These are phyloP conservation scores for Coemansia sp. DNA, from an alignment of 192 early-diverging fungal genomes.

Conservation along the genomic window DNA sequence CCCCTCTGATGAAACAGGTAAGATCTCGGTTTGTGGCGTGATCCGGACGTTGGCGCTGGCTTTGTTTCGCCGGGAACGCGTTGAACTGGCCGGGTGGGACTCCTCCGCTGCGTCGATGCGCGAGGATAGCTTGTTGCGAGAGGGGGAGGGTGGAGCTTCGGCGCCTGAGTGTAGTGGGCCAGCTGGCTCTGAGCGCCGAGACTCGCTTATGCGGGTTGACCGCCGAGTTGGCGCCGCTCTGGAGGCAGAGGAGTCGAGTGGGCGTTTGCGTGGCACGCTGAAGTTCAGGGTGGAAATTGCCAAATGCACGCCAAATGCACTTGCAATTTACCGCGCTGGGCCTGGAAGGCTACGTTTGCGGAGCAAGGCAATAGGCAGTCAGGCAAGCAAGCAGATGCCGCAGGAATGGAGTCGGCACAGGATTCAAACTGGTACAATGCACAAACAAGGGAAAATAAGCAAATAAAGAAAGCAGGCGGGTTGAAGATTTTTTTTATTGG, in stretches of 20 bases:
- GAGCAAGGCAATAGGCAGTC: not conserved
- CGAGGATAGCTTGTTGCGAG: not conserved
- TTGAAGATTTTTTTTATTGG: too few species aligned
- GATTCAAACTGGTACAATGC: too few species aligned
- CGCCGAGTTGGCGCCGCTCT: slow-evolving; percentile 19
- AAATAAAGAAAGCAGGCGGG: too few species aligned
- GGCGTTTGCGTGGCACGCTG: slow-evolving; percentile 37
- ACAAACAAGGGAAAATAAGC: too few species aligned
- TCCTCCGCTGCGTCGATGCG: not conserved
- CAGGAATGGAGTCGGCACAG: too few species aligned
- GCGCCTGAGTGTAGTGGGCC: not conserved
- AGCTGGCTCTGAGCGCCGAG: slow-evolving; percentile 12
- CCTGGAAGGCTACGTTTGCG: slow-evolving; percentile 3
- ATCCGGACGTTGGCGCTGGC: not conserved
- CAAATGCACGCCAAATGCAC: slow-evolving; percentile 29
- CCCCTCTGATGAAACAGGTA: not conserved
- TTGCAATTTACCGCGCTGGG: slow-evolving; percentile 14
- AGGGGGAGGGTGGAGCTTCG: not conserved
- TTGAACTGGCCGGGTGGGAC: not conserved
- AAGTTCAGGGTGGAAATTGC: slow-evolving; percentile 12
- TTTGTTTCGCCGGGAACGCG: not conserved
- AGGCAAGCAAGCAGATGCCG: not conserved
- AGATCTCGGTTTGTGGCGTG: not conserved
- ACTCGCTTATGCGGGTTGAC: slow-evolving; percentile 32
- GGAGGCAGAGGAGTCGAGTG: slow-evolving; percentile 7